phyloP scores from a whole-genome alignment of 2,329 filamentous ascomycete species.

The Fusarium marasasianum region DNA sequence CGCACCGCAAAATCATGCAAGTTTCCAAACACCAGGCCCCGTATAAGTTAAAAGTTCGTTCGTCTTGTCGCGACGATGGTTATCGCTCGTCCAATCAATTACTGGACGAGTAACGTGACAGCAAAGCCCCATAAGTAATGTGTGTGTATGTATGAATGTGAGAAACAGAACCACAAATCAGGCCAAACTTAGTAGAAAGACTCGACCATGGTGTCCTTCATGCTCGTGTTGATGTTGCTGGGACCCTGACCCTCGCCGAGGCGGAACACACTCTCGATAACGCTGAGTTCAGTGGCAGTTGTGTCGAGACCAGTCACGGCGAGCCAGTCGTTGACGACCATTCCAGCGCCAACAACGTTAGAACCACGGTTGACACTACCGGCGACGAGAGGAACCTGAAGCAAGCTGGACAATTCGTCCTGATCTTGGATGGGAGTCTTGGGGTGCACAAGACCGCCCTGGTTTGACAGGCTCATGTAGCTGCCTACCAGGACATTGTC shows the following conservation, averaged over 20 bases:
- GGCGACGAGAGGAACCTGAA: constrained; percentile 95
- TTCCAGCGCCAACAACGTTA: constrained; percentile 86
- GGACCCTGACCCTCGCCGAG: constrained; percentile 87
- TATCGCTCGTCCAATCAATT: constrained; percentile 21
- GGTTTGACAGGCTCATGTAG: constrained; percentile 97
- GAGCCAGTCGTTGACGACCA: constrained; percentile 82
- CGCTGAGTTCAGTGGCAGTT: constrained; percentile 95
- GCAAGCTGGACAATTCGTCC: constrained; percentile 91
- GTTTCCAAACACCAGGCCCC: constrained; percentile 39
- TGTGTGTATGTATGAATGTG: neutral
- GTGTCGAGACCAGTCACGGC: constrained; percentile 93
- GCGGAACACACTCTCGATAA: constrained; percentile 95
- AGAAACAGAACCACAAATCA: constrained; percentile 9
- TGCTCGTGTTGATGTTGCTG: constrained; percentile 78
- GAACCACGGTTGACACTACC: constrained; percentile 93
- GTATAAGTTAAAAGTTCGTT: constrained; percentile 21
- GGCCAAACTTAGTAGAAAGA: constrained; percentile 82
- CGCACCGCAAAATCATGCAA: constrained; percentile 21
- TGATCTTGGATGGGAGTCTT: constrained; percentile 98
- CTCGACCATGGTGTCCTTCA: constrained; percentile 99
- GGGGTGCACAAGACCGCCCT: constrained; percentile 95
- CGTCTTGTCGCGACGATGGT: neutral
- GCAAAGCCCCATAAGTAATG: constrained; percentile 19
- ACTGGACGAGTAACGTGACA: constrained; percentile 18
- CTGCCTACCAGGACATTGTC: constrained; percentile 96